Conservation (phyloP, 164 flowering plant species). For the Chimonanthus salicifolius region DNA sequence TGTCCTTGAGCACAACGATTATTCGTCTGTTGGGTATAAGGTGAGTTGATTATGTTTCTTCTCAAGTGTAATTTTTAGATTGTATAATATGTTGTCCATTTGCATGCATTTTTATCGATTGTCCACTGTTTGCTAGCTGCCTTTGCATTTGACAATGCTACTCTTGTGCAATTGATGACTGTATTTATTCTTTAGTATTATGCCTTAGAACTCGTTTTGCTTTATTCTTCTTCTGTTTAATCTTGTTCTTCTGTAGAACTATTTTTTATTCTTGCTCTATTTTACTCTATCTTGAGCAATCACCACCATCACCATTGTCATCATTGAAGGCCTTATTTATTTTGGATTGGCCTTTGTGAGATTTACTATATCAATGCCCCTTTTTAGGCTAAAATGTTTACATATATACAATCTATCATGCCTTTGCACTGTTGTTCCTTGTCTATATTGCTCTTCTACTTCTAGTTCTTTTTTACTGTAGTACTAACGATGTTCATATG, state of each 20-base stretch:
- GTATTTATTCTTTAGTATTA: too few species aligned
- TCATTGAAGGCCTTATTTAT: not conserved
- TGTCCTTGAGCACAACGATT: constrained; percentile 89
- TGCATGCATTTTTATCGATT: not conserved
- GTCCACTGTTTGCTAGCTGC: not conserved
- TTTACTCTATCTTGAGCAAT: not conserved
- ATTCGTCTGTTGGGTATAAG: constrained; percentile 88
- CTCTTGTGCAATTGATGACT: not conserved
- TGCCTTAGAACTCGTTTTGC: too few species aligned
- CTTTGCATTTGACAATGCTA: not conserved
- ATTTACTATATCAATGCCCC: too few species aligned
- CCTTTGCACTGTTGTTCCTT: not conserved
- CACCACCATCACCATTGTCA: not conserved
- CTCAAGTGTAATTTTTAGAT: not conserved
- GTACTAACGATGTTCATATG: not conserved
- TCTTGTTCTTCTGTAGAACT: not conserved
- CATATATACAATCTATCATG: not conserved
- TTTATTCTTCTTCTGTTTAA: not conserved
- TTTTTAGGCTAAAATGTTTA: too few species aligned
- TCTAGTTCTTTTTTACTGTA: not conserved
- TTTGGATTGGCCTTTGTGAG: not conserved
- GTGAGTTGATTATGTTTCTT: constrained; percentile 36
- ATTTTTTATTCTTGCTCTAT: too few species aligned
- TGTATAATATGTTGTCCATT: too few species aligned
- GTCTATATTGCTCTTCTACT: not conserved